A percentile compares a stretch with the other conserved stretches of the same genome.
phyloP scores from a whole-genome alignment of 2,329 filamentous ascomycete species.

The Diaporthe helianthi region DNA sequence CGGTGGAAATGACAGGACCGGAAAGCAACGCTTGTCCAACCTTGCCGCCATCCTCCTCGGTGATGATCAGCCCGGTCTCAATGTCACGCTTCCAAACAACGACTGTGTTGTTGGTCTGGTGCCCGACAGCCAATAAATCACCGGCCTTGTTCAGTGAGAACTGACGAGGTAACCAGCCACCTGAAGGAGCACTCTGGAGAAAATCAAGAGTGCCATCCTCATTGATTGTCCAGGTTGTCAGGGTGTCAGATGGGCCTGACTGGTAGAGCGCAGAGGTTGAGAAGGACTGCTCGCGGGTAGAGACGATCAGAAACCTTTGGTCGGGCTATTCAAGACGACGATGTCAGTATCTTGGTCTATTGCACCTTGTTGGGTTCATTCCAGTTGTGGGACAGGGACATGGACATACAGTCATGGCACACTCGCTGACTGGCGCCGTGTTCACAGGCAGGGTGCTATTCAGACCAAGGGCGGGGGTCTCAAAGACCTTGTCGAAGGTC shows the following conservation, averaged over 20 bases:
- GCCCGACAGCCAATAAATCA: constrained; percentile 68
- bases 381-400: background rate
- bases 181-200: constrained; percentile 64
- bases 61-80: constrained; percentile 60
- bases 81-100: constrained; percentile 67
- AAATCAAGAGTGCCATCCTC: constrained; percentile 61
- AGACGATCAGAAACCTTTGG: constrained; percentile 68
- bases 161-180: constrained; percentile 70
- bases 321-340: constrained; percentile 45
- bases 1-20: constrained; percentile 35
- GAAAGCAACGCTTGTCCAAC: constrained; percentile 33
- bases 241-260: constrained; percentile 61
- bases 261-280: constrained; percentile 47
- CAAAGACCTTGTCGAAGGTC: constrained; percentile 37
- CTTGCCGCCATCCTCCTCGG: constrained; percentile 37
- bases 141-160: constrained; percentile 72
- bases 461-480: constrained; percentile 32
- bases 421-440: constrained; percentile 37
- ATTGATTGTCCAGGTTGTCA: constrained; percentile 66
- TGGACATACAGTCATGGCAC: constrained; percentile 36
- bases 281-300: constrained; percentile 69
- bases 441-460: constrained; percentile 32
- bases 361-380: background rate
- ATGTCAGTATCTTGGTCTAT: background rate
- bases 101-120: constrained; percentile 68